Evolutionary conservation across 108 stramenopile genomes (phyloP).

Genomic region (Cyclotella choctawhatcheeana): DNA sequence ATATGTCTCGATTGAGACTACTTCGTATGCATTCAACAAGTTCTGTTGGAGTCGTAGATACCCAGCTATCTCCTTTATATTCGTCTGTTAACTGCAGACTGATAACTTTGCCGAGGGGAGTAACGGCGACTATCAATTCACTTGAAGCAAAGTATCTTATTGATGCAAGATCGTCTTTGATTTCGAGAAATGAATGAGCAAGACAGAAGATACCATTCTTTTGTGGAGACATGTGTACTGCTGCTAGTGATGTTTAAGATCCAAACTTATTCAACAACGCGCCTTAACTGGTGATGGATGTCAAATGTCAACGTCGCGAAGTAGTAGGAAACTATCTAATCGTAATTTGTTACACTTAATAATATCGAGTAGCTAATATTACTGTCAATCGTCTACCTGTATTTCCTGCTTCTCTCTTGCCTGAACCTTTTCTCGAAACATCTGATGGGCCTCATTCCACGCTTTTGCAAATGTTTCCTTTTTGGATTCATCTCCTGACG

Average conservation of each 20-base stretch:
- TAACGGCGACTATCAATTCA: not conserved
- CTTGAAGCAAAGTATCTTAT: not conserved
- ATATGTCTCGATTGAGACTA: not conserved
- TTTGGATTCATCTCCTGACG: slow-evolving; percentile 11
- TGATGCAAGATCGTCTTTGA: not conserved
- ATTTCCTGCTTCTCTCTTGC: slow-evolving; percentile 33
- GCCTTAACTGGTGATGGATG: too few species aligned
- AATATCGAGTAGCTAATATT: too few species aligned
- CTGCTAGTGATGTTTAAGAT: too few species aligned
- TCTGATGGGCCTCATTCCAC: slow-evolving; percentile 51
- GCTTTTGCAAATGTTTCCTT: slow-evolving; percentile 51
- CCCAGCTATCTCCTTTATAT: not conserved
- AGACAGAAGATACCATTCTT: not conserved
- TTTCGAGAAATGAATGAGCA: slow-evolving; percentile 6
- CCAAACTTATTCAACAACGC: too few species aligned
- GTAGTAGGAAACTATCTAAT: too few species aligned
- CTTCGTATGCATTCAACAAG: not conserved
- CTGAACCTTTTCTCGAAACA: slow-evolving; percentile 52
- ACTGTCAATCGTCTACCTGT: slow-evolving; percentile 27
- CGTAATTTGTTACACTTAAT: too few species aligned
- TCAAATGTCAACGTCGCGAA: too few species aligned
- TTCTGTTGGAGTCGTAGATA: not conserved
- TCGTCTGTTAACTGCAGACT: not conserved
- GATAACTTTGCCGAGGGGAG: not conserved
- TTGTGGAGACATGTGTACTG: too few species aligned